Evolutionary conservation across 768 basidiomycete genomes (phyloP).

Genomic region (Leccinellum rugosiceps): DNA sequence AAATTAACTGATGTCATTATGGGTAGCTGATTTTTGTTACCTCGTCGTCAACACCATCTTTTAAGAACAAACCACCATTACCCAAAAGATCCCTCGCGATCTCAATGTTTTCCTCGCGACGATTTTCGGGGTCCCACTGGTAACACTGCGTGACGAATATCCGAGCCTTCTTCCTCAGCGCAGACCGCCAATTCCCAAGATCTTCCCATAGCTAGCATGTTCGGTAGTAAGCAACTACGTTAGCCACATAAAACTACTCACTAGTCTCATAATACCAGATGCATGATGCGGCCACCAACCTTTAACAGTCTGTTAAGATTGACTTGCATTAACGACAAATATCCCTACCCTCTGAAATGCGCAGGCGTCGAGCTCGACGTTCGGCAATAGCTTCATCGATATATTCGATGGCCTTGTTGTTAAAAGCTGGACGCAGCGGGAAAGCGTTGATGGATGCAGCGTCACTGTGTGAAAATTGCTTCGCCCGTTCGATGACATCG

Average conservation of each 20-base stretch:
- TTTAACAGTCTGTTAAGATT: too few relatives aligned
- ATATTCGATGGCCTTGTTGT: background rate
- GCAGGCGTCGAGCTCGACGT: background rate
- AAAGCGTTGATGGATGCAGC: background rate
- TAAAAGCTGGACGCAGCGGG: background rate
- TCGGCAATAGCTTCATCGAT: slow-evolving; percentile 1
- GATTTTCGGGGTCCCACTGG: background rate
- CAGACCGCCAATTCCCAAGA: background rate
- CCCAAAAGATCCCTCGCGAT: background rate
- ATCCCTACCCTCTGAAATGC: too few relatives aligned
- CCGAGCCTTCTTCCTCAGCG: background rate
- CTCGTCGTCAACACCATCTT: background rate
- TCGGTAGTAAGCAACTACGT: too few relatives aligned
- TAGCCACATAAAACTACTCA: too few relatives aligned
- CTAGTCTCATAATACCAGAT: background rate
- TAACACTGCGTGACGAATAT: background rate
- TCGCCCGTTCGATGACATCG: background rate
- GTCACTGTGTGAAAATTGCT: slow-evolving; percentile 1
- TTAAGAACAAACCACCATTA: background rate
- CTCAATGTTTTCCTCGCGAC: background rate
- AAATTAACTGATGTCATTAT: too few relatives aligned
- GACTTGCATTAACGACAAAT: too few relatives aligned
- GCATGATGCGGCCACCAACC: slow-evolving; percentile 4
- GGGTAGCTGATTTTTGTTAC: too few relatives aligned
- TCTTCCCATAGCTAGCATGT: slow-evolving; percentile 3